Evolutionary conservation across 345 rosid species (phyloP), one percentile per base, ranked within the genome.

Genomic region (Chamaenerion angustifolium): DNA sequence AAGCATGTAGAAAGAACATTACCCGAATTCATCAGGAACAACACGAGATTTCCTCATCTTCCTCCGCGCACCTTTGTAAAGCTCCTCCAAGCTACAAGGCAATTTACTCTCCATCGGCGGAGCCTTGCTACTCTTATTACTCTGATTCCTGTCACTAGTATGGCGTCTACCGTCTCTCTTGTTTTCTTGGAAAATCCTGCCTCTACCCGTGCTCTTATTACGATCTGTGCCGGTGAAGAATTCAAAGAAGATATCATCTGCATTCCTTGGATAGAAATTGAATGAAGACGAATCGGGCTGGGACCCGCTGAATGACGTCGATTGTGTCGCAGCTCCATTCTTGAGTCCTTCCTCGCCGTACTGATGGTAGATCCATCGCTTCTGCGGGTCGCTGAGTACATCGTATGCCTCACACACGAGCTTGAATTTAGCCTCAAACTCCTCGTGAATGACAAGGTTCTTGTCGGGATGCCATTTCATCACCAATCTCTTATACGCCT

Each of bases 1-100:
- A 11, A 11, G 50, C 4, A 23, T 23, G 2, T 2, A 23, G 2
- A 23, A 23, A 23, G 27, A 23, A 23, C 27, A 31, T 13, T 58
- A 86, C 98, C 92, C 89, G 41, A 73, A 59, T 56, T 68, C 79
- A 68, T 81, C 89, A 3, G 75, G 77, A 44, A 78, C 82, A 51
- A 70, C 68, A 55, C 94, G 80, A 11, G 95, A 78, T 46, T 86
- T 90, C 62, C 65, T 72, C 98, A 90, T 76, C 70, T 83, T 90
- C 65, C 79, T 78, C 21, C 76, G 75, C 19, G 80, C 80, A n/a
- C 98, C 98, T 35, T 76, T n/a, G n/a, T n/a, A n/a, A n/a, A n/a
- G n/a, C n/a, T n/a, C n/a, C n/a, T n/a, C n/a, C n/a, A n/a, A n/a
- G n/a, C n/a, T n/a, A n/a, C n/a, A n/a, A n/a, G n/a, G n/a, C n/a